Percentiles rank a stretch among this genome's conserved stretches.
phyloP scores from a whole-genome alignment of 2,329 filamentous ascomycete species.

The Fusarium begoniae region DNA sequence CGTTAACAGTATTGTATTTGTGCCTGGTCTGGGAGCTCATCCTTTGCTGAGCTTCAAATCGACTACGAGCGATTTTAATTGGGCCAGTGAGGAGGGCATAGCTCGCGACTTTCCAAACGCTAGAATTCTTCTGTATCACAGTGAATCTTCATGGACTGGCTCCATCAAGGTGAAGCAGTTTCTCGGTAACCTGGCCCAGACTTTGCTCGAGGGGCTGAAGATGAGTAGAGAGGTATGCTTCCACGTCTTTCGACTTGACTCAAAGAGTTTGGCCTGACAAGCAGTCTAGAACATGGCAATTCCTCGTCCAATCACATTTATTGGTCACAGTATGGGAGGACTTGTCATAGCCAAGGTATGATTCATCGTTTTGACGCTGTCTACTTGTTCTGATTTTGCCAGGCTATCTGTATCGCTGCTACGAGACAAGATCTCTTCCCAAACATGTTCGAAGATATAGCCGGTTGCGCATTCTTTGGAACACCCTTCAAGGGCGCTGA shows the following conservation, averaged over 20 bases:
- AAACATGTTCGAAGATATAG: slow-evolving; percentile 53
- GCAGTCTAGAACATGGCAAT: not conserved
- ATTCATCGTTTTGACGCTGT: fast-evolving
- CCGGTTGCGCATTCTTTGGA: slow-evolving; percentile 52
- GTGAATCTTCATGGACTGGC: slow-evolving; percentile 54
- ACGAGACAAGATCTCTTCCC: slow-evolving; percentile 48
- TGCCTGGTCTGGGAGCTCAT: slow-evolving; percentile 52
- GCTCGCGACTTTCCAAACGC: slow-evolving; percentile 52
- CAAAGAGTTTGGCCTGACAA: not conserved
- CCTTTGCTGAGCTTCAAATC: slow-evolving; percentile 53
- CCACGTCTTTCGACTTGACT: not conserved
- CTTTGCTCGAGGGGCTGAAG: slow-evolving; percentile 48
- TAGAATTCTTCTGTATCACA: slow-evolving; percentile 53
- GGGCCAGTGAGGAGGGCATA: slow-evolving; percentile 47
- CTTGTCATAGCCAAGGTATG: slow-evolving; percentile 54
- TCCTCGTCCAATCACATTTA: slow-evolving; percentile 52
- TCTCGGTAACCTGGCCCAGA: slow-evolving; percentile 51
- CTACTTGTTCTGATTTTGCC: not conserved
- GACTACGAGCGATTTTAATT: slow-evolving; percentile 50
- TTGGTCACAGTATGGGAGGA: slow-evolving; percentile 57
- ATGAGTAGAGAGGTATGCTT: slow-evolving; percentile 48
- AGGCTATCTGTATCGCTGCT: slow-evolving; percentile 46
- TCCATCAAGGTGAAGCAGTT: slow-evolving; percentile 53
- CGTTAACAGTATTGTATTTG: slow-evolving; percentile 50
- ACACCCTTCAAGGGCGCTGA: slow-evolving; percentile 53